Percentiles rank a stretch among this genome's conserved stretches.
phyloP scores from a whole-genome alignment of 1,284 basidiomycete species.

The Leccinum fuscescens region DNA sequence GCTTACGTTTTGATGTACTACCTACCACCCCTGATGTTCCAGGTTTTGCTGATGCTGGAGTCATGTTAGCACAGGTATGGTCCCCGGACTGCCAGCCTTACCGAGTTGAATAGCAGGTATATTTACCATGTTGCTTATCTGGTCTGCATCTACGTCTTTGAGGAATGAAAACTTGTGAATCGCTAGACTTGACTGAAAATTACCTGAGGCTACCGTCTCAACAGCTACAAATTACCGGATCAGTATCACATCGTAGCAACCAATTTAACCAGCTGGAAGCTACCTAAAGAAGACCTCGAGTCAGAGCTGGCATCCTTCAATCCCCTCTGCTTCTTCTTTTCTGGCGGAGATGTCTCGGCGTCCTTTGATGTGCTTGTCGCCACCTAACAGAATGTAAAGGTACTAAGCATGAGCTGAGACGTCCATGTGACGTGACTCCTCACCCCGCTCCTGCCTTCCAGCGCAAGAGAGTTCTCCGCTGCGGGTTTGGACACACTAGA shows the following conservation, averaged over 20 bases:
- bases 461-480: background rate
- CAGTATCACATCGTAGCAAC: background rate
- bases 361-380: background rate
- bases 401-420: slow-evolving; percentile 1
- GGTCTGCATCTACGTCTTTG: slow-evolving; percentile 10
- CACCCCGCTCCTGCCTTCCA: slow-evolving; percentile 12
- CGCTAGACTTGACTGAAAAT: background rate
- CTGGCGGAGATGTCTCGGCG: background rate
- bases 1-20: slow-evolving; percentile 15
- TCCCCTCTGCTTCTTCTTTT: slow-evolving; percentile 6
- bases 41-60: background rate
- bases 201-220: slow-evolving; percentile 9
- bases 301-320: slow-evolving; percentile 2
- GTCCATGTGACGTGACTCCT: background rate
- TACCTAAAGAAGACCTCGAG: slow-evolving; percentile 13
- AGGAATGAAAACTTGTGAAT: background rate
- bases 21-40: background rate
- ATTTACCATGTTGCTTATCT: background rate
- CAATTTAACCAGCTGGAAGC: background rate
- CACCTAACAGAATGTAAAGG: slow-evolving; percentile 6
- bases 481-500: background rate
- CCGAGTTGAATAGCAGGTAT: slow-evolving; percentile 9
- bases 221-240: slow-evolving; percentile 8
- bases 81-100: slow-evolving; percentile 5
- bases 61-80: slow-evolving; percentile 1